Conservation (phyloP, 2,329 filamentous ascomycete genomes). For the Fusarium protoensiforme region DNA sequence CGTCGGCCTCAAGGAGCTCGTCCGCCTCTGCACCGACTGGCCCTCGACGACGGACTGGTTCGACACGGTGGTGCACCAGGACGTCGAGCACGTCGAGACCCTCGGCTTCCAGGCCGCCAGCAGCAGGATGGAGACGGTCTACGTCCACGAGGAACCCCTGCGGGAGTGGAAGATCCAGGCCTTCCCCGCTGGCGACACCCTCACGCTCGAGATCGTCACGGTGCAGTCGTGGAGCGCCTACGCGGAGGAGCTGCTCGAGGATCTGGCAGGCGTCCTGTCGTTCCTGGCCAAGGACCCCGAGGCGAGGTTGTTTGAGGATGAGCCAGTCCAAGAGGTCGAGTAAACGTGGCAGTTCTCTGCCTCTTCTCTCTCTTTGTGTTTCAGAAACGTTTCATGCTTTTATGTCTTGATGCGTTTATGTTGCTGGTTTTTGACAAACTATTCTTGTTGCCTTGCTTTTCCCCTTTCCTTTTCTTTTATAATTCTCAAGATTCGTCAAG, state of each 20-base stretch:
- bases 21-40: background rate
- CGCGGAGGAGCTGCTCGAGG: background rate
- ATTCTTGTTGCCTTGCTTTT: too few species aligned
- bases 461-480: background rate
- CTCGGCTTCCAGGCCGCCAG: background rate
- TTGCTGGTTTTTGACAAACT: too few species aligned
- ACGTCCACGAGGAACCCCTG: background rate
- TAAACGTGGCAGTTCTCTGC: background rate
- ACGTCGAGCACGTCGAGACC: background rate
- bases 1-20: conserved; percentile 66
- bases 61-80: background rate
- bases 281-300: background rate
- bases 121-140: background rate
- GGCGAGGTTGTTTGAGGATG: background rate
- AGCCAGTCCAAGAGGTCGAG: background rate
- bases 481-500: background rate
- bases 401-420: background rate
- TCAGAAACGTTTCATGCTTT: background rate
- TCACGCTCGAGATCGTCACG: background rate
- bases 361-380: background rate
- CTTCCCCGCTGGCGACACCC: background rate
- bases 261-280: background rate
- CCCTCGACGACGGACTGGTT: background rate
- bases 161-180: background rate
- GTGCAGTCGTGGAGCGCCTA: background rate